These are phyloP conservation scores for Pythium diclinum DNA, from an alignment of 352 stramenopile species.

Conservation along the genomic window DNA sequence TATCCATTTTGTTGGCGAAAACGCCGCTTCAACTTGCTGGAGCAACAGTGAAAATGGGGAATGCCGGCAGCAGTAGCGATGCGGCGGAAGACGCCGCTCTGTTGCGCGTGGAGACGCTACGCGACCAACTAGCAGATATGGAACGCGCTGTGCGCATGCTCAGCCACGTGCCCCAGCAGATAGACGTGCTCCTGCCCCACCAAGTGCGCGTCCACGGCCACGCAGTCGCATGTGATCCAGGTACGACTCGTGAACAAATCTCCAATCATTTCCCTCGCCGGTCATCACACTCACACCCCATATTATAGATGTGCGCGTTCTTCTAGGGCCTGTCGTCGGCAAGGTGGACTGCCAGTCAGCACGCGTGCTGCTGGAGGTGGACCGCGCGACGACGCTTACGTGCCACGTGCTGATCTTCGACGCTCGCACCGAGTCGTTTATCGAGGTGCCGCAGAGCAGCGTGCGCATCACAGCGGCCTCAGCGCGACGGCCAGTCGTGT, in stretches of 20 bases:
- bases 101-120: conserved; percentile 28
- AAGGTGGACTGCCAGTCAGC: conserved; percentile 49
- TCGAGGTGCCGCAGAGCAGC: conserved; percentile 38
- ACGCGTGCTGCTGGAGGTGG: conserved; percentile 65
- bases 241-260: not conserved
- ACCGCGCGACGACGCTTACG: conserved; percentile 35
- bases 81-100: conserved; percentile 29
- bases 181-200: conserved; percentile 29
- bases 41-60: conserved; percentile 36
- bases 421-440: conserved; percentile 31
- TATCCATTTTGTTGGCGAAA: not conserved
- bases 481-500: conserved; percentile 36
- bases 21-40: not conserved
- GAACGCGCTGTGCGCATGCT: conserved; percentile 34
- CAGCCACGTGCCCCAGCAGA: conserved; percentile 19
- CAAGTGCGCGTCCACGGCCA: conserved; percentile 30
- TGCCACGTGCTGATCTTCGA: conserved; percentile 55
- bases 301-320: conserved; percentile 43
- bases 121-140: conserved; percentile 51
- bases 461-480: conserved; percentile 23
- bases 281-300: not conserved
- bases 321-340: conserved; percentile 65
- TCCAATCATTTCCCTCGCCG: conserved; percentile 17
- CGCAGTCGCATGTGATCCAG: conserved; percentile 17
- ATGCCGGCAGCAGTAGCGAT: conserved; percentile 33